Evolutionary conservation across 2,329 filamentous ascomycete species (phyloP).

Genomic region (Verticillium tricorpus): DNA sequence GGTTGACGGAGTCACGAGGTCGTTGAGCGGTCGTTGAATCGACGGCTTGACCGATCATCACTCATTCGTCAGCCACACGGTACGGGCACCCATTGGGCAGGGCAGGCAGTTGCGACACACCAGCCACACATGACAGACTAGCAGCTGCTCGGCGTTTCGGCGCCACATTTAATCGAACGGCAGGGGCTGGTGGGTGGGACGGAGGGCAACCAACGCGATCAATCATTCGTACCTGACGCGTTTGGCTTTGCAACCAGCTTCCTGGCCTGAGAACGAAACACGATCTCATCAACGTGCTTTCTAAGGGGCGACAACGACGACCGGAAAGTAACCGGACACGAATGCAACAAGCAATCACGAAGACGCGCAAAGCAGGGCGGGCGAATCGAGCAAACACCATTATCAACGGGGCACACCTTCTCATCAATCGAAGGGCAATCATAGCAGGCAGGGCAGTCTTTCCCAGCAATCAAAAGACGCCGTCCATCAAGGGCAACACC

Average conservation of each 20-base stretch:
- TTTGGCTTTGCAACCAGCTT: not conserved
- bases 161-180: not conserved
- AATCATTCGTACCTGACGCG: not conserved
- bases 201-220: not conserved
- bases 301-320: not conserved
- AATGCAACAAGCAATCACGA: not conserved
- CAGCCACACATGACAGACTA: not conserved
- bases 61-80: not conserved
- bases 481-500: not conserved
- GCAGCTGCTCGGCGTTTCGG: not conserved
- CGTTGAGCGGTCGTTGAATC: not conserved
- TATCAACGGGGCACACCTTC: not conserved
- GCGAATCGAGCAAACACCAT: not conserved
- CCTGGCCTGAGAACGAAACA: not conserved
- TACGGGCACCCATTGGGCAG: not conserved
- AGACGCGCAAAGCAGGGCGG: not conserved
- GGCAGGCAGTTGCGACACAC: not conserved
- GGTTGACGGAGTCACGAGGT: not conserved
- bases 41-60: not conserved
- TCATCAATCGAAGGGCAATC: not conserved
- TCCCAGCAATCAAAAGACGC: not conserved
- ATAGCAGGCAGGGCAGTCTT: not conserved
- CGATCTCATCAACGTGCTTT: not conserved
- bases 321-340: no score
- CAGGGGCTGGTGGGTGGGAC: not conserved